Conservation (phyloP, 441 rosid species). For the Populus hybrid region DNA sequence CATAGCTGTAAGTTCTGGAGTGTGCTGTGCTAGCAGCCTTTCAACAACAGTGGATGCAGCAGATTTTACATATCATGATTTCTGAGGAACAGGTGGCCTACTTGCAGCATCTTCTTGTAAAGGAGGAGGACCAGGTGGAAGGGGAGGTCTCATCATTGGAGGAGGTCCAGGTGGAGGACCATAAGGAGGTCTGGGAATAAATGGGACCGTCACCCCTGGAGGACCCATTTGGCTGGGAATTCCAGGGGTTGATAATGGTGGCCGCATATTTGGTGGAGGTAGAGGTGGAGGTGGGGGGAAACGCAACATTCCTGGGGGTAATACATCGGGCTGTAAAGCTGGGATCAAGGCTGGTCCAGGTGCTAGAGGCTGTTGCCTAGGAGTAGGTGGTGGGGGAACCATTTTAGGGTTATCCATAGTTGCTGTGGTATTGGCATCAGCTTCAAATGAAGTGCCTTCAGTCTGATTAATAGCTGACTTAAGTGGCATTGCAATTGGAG, state of each 20-base stretch:
- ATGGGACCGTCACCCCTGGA: slow-evolving; percentile 65
- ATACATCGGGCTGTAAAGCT: slow-evolving; percentile 48
- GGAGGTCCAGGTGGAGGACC: slow-evolving; percentile 86
- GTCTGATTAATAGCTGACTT: slow-evolving; percentile 43
- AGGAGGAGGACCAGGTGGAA: slow-evolving; percentile 94
- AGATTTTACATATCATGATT: slow-evolving; percentile 90
- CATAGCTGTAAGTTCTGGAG: slow-evolving; percentile 93
- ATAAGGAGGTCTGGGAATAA: slow-evolving; percentile 79
- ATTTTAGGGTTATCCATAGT: slow-evolving; percentile 40
- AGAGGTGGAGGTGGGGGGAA: slow-evolving; percentile 75
- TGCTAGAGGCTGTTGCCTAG: slow-evolving; percentile 52
- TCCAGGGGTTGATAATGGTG: slow-evolving; percentile 47
- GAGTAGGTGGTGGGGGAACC: slow-evolving; percentile 82
- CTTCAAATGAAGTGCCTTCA: slow-evolving; percentile 43
- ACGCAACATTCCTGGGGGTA: slow-evolving; percentile 65
- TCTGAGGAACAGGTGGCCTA: slow-evolving; percentile 59
- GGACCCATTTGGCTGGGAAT: slow-evolving; percentile 48
- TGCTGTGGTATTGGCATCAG: slow-evolving; percentile 39
- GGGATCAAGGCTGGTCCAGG: slow-evolving; percentile 47
- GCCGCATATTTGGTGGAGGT: slow-evolving; percentile 40
- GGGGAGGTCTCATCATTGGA: slow-evolving; percentile 92
- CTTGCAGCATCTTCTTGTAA: slow-evolving; percentile 47
- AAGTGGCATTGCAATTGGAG: slow-evolving; percentile 55
- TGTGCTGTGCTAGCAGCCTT: slow-evolving; percentile 94
- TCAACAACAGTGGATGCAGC: slow-evolving; percentile 97